These are phyloP conservation scores for Myxozyma lipomycoides DNA, from an alignment of 805 yeast genomes.

Conservation along the genomic window DNA sequence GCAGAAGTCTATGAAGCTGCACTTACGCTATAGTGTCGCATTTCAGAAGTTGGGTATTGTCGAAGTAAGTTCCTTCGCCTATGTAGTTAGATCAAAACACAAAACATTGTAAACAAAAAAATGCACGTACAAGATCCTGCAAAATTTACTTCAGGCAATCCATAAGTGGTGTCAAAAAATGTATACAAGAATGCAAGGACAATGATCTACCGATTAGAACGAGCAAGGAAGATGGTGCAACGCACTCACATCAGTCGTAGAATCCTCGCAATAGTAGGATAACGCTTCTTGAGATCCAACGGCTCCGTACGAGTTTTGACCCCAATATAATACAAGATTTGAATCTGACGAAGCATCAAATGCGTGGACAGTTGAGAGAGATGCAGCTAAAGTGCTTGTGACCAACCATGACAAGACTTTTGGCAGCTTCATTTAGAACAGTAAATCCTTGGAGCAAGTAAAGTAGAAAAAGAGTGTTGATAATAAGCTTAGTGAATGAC, in stretches of 20 bases:
- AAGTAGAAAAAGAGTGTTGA: too few relatives aligned
- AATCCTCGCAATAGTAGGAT: constrained; percentile 59
- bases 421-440: neutral
- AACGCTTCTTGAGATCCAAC: constrained; percentile 40
- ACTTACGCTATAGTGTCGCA: constrained; percentile 48
- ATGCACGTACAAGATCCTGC: constrained; percentile 46
- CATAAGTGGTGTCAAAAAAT: constrained; percentile 40
- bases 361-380: constrained; percentile 3
- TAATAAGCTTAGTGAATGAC: neutral
- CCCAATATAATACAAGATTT: constrained; percentile 84
- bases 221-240: constrained; percentile 60
- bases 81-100: neutral
- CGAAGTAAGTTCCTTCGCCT: constrained; percentile 32
- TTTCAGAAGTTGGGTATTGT: constrained; percentile 43
- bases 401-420: neutral
- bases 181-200: constrained; percentile 57
- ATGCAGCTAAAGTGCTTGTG: neutral
- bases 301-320: constrained; percentile 69
- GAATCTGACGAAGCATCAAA: constrained; percentile 39
- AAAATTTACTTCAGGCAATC: constrained; percentile 47
- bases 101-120: neutral
- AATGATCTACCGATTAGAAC: constrained; percentile 51
- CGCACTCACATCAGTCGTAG: constrained; percentile 63
- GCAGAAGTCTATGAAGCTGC: neutral
- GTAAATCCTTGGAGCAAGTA: too few relatives aligned